A percentile compares a stretch with the other conserved stretches of the same genome.
phyloP scores from a whole-genome alignment of 228 moss, liverwort and hornwort species.

The Sphagnum magellanicum region DNA sequence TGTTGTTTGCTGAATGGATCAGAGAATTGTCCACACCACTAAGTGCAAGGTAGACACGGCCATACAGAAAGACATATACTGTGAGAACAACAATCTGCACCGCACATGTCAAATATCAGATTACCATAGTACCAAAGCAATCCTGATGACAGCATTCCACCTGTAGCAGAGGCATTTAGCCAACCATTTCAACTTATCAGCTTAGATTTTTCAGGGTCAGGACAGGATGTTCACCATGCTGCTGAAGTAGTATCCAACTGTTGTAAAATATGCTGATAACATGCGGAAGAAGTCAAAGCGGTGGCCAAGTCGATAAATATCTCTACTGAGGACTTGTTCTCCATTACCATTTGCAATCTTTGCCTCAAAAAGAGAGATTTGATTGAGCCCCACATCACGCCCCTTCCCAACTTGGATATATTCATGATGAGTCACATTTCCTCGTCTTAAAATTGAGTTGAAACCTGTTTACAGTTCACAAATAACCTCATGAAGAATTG shows the following conservation, averaged over 20 bases:
- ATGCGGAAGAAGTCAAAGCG: constrained; percentile 99
- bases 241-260: constrained; percentile 84
- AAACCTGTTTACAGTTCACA: constrained; percentile 35
- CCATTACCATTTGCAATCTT: constrained; percentile 95
- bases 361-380: constrained; percentile 91
- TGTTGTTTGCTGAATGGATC: constrained; percentile 63
- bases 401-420: constrained; percentile 99
- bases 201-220: background rate
- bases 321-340: constrained; percentile 86
- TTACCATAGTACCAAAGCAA: no score
- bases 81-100: constrained; percentile 89
- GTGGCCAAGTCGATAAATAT: constrained; percentile 89
- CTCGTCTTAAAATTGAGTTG: constrained; percentile 83
- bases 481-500: no score
- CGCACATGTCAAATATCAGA: background rate
- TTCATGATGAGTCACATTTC: constrained; percentile 95
- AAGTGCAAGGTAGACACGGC: constrained; percentile 83
- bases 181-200: no score
- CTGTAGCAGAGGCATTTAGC: no score
- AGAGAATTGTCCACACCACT: constrained; percentile 93
- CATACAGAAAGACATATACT: constrained; percentile 84
- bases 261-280: constrained; percentile 96
- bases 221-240: constrained; percentile 50
- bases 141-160: no score
- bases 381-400: constrained; percentile 93